Base-by-base conservation (phyloP, 768 basidiomycete genomes). In the Sarcomyxa edulis region DNA sequence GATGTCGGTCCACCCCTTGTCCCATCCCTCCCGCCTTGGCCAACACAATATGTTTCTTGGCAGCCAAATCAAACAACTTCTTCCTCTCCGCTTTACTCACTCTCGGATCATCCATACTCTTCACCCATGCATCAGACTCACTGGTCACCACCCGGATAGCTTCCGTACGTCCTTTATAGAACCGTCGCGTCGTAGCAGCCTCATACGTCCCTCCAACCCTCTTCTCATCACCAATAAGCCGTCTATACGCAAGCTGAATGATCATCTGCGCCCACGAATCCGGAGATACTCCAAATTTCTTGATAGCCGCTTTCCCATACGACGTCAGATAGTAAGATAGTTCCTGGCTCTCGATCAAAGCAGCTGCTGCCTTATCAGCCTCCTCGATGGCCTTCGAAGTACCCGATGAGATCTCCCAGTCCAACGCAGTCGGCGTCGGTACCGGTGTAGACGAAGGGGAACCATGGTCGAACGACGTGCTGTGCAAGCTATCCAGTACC, bases 211-310 rank as follows among this genome's bases (percentile, higher is more conserved):
- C 88, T 3, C 87, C 91, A 20, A 66, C 64, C 45, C 78, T 59
- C 64, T 70, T 66, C 25, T 68, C 59, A n/a, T 56, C 48, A 27
- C 71, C 67, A 21, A 81, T 61, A 23, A 91, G 70, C 1, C 92
- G 76, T 41, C 69, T 74, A 58, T 93, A 93, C 5, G 93, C 94
- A 32, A 97, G 66, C 56, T 97, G 94, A 35, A 94, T 71, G 52
- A 92, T 65, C 75, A 96, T 80, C 64, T 97, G 94, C 32, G 87
- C 82, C 91, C 92, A 96, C 19, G 86, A 86, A 53, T 97, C 94
- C 3, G 94, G 94, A 28, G 90, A 89, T n/a, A 86, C 79, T 23
- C 85, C 81, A 49, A 88, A 90, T 10, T 71, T 62, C 69, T 95
- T 96, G 65, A 95, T 88, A 12, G 76, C 74, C 30, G 74, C 74